Evolutionary conservation across 163 green algal species (phyloP).

Genomic region (Prototheca stagnorum): DNA sequence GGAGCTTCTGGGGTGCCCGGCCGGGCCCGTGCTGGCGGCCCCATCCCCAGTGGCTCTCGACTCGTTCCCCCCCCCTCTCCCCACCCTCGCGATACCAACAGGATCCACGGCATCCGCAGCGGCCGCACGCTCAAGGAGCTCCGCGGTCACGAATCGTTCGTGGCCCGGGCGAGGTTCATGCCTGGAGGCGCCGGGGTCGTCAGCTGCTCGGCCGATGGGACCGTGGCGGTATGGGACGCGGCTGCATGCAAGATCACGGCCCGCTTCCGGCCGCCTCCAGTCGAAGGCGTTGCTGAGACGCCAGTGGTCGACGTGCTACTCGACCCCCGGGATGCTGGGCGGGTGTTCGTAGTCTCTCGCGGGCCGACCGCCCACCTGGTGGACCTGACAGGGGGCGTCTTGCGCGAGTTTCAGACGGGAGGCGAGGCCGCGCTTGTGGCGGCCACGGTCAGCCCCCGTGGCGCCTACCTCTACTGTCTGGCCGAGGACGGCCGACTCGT

Average conservation of each 20-base stretch:
- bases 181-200: slow-evolving; percentile 59
- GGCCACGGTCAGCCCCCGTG: slow-evolving; percentile 50
- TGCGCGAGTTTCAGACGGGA: slow-evolving; percentile 50
- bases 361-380: slow-evolving; percentile 64
- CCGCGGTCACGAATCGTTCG: slow-evolving; percentile 78
- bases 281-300: neutral
- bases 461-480: slow-evolving; percentile 80
- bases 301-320: slow-evolving; percentile 29
- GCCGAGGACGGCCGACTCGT: slow-evolving; percentile 75
- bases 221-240: slow-evolving; percentile 82
- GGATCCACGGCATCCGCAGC: slow-evolving; percentile 91
- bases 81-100: neutral
- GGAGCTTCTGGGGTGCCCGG: too few species aligned
- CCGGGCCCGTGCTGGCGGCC: too few species aligned
- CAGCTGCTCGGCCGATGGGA: slow-evolving; percentile 62
- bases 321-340: slow-evolving; percentile 64
- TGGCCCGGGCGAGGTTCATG: slow-evolving; percentile 71
- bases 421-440: slow-evolving; percentile 33
- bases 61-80: neutral
- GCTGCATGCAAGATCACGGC: slow-evolving; percentile 56
- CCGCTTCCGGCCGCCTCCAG: neutral
- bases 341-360: slow-evolving; percentile 69
- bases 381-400: slow-evolving; percentile 58
- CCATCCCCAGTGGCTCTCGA: neutral
- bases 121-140: slow-evolving; percentile 94